Evolutionary conservation across 164 flowering plant species (phyloP).

Genomic region (Annona cherimola): DNA sequence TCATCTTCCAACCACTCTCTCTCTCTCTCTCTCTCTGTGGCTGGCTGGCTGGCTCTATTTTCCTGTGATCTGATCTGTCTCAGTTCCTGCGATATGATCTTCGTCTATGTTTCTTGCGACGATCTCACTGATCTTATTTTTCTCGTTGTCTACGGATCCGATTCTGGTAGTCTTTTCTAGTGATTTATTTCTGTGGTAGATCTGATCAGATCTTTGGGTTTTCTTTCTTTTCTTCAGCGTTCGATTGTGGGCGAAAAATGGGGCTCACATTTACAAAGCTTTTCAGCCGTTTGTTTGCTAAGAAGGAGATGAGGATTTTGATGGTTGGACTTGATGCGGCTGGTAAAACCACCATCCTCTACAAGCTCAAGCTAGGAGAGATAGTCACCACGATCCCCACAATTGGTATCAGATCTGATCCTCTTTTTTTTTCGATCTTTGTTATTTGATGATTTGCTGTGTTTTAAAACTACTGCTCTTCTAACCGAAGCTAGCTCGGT

Average conservation of each 20-base stretch:
- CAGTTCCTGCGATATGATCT: not conserved
- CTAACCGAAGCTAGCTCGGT: too few species aligned
- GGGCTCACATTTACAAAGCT: constrained; percentile 22
- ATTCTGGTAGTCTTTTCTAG: not conserved
- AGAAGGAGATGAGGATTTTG: constrained; percentile 23
- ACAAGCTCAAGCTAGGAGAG: constrained; percentile 23
- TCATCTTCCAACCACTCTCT: not conserved
- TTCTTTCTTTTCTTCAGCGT: not conserved
- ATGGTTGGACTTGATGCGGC: constrained; percentile 25
- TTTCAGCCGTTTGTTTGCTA: constrained; percentile 19
- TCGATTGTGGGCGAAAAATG: constrained; percentile 10
- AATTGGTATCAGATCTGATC: constrained; percentile 5
- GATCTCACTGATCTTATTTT: not conserved
- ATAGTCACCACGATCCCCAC: constrained; percentile 23
- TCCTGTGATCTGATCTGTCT: not conserved
- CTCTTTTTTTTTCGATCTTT: not conserved
- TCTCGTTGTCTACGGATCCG: not conserved
- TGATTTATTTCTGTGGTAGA: not conserved
- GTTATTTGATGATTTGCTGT: not conserved
- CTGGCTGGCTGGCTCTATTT: not conserved
- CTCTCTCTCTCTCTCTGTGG: constrained; percentile 1
- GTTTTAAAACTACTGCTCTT: too few species aligned
- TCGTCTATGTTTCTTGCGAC: not conserved
- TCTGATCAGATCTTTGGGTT: constrained; percentile 3
- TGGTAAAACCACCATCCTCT: constrained; percentile 23